phyloP scores from a whole-genome alignment of 148 eudicot species.

The Nepenthes gracilis region DNA sequence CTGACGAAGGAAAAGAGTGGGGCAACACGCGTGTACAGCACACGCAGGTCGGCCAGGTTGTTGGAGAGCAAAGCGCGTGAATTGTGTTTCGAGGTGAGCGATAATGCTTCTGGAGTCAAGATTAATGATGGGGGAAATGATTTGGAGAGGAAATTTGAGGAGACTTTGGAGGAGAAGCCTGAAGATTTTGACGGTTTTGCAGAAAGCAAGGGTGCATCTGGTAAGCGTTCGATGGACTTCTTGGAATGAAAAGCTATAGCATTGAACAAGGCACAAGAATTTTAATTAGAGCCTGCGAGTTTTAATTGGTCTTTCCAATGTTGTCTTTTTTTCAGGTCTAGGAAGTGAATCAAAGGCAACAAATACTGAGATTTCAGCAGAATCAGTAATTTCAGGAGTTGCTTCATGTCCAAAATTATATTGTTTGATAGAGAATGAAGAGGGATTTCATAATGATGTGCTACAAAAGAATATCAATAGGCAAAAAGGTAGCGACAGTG shows the following conservation, averaged over 20 bases:
- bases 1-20: slow-evolving; percentile 15
- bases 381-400: slow-evolving; percentile 2
- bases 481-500: slow-evolving; percentile 2
- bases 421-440: slow-evolving; percentile 1
- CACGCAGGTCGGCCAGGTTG: slow-evolving; percentile 40
- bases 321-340: slow-evolving; percentile 5
- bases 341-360: slow-evolving; percentile 7
- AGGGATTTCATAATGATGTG: slow-evolving; percentile 4
- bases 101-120: slow-evolving; percentile 4
- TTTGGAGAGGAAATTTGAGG: slow-evolving; percentile 7
- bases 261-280: background rate
- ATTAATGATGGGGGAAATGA: slow-evolving; percentile 8
- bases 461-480: slow-evolving; percentile 5
- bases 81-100: slow-evolving; percentile 9
- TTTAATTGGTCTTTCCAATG: background rate
- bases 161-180: slow-evolving; percentile 6
- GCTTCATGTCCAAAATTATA: slow-evolving; percentile 5
- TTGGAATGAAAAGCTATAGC: background rate
- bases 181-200: slow-evolving; percentile 1
- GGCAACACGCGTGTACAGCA: slow-evolving; percentile 20
- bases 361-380: slow-evolving; percentile 10
- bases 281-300: background rate
- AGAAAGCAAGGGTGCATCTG: slow-evolving; percentile 4
- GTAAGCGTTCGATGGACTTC: slow-evolving; percentile 12
- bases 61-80: slow-evolving; percentile 23